Conservation (phyloP, 140 eudicot species). For the Ambrosia hybrid region DNA sequence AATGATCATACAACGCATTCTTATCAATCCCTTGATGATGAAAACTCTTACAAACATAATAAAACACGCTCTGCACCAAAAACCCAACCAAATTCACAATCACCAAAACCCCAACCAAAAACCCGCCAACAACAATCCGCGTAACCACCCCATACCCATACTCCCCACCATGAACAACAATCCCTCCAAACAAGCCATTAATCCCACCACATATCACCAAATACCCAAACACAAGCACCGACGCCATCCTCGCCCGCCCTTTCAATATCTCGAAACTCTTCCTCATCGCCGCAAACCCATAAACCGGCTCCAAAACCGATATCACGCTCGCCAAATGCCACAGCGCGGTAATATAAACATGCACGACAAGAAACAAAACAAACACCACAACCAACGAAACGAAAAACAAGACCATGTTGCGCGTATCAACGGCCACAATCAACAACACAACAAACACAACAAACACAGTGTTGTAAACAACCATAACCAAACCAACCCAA, state of each 20-base stretch:
- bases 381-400: constrained; percentile 53
- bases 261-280: constrained; percentile 71
- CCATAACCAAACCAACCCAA: constrained; percentile 71
- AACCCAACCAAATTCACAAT: constrained; percentile 81
- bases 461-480: constrained; percentile 52
- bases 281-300: constrained; percentile 72
- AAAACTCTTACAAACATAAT: constrained; percentile 87
- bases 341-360: constrained; percentile 72
- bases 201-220: constrained; percentile 66
- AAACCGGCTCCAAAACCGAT: constrained; percentile 76
- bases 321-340: constrained; percentile 93
- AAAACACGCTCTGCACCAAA: constrained; percentile 89
- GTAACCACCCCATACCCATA: constrained; percentile 50
- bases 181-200: constrained; percentile 57
- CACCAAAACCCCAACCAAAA: constrained; percentile 82
- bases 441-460: constrained; percentile 55
- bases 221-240: constrained; percentile 59
- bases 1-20: constrained; percentile 78
- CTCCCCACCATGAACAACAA: constrained; percentile 78
- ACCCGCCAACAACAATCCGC: constrained; percentile 83
- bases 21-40: constrained; percentile 84
- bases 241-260: constrained; percentile 61
- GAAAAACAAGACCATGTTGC: constrained; percentile 44
- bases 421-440: constrained; percentile 63
- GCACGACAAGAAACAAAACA: constrained; percentile 63